Evolutionary conservation across 108 stramenopile genomes (phyloP).

Genomic region (Pseudonitzschia delicatissima): DNA sequence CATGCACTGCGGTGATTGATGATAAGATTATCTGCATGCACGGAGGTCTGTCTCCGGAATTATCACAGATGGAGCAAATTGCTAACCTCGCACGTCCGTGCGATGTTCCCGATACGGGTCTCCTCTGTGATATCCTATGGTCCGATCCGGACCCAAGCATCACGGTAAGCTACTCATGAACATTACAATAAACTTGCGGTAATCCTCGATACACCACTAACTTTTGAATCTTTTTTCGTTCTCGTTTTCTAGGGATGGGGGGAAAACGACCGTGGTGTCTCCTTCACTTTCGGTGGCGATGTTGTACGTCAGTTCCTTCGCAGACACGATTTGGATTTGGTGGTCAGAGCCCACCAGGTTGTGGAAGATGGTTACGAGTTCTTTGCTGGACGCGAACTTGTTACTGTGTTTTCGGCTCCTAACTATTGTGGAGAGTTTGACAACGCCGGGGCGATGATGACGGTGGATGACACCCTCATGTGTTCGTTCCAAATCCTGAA

Average conservation of each 20-base stretch:
- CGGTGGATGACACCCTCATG: conserved; percentile 94
- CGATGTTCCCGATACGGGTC: conserved; percentile 98
- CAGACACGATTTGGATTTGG: conserved; percentile 97
- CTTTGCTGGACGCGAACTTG: conserved; percentile 95
- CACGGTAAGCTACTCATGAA: conserved; percentile 67
- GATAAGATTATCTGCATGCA: conserved; percentile 99
- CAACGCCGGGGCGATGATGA: conserved; percentile 99
- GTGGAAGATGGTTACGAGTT: conserved; percentile 99
- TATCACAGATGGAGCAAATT: conserved; percentile 96
- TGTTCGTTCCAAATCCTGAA: conserved; percentile 96
- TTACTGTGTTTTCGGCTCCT: conserved; percentile 96
- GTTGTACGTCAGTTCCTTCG: conserved; percentile 97
- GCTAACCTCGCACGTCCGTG: conserved; percentile 94
- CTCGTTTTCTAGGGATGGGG: conserved; percentile 86
- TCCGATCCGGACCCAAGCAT: conserved; percentile 96
- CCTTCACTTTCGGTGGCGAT: conserved; percentile 99
- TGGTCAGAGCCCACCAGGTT: conserved; percentile 99
- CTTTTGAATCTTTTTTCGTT: not conserved
- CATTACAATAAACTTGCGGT: not conserved
- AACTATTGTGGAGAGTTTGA: conserved; percentile 99
- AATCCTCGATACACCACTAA: not conserved
- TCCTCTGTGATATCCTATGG: conserved; percentile 99
- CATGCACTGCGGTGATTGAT: conserved; percentile 97
- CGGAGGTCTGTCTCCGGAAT: conserved; percentile 95
- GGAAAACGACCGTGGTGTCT: conserved; percentile 99